These are phyloP conservation scores for Cytospora piceicola DNA, from an alignment of 2,329 filamentous ascomycete genomes.

Conservation along the genomic window DNA sequence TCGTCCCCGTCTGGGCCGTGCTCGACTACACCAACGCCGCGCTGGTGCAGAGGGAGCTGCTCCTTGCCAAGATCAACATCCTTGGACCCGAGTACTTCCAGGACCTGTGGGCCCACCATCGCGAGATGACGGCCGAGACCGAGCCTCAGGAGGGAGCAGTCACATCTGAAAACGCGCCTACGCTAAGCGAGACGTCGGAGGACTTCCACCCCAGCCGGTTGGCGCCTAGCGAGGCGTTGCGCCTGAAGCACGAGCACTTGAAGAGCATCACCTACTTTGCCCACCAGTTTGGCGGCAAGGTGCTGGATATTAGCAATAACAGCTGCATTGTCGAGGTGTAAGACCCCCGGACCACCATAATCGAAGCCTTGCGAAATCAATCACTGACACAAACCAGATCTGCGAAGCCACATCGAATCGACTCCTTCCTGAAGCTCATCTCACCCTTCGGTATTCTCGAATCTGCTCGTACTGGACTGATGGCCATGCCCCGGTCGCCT, in stretches of 20 bases:
- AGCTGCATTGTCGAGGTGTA: slow-evolving; percentile 98
- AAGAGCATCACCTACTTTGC: slow-evolving; percentile 95
- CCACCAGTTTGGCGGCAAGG: slow-evolving; percentile 97
- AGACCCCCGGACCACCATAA: slow-evolving; percentile 44
- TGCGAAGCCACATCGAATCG: slow-evolving; percentile 90
- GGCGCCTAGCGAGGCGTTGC: slow-evolving; percentile 82
- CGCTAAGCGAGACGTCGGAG: slow-evolving; percentile 53
- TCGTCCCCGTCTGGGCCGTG: slow-evolving; percentile 98
- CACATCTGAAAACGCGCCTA: slow-evolving; percentile 40
- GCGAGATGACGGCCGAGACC: slow-evolving; percentile 71
- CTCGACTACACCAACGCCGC: slow-evolving; percentile 93
- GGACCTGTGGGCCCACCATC: slow-evolving; percentile 92
- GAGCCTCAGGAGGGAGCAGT: slow-evolving; percentile 37
- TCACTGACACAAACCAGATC: slow-evolving; percentile 58
- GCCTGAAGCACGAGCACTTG: slow-evolving; percentile 97
- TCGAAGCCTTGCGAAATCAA: background rate
- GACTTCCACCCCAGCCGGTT: slow-evolving; percentile 93
- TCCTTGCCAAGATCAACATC: slow-evolving; percentile 95
- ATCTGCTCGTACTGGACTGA: slow-evolving; percentile 91
- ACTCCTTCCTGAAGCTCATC: slow-evolving; percentile 97
- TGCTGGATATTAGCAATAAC: slow-evolving; percentile 95
- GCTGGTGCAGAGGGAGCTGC: slow-evolving; percentile 91
- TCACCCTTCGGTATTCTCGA: slow-evolving; percentile 94
- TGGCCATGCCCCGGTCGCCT: slow-evolving; percentile 93
- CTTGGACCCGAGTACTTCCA: slow-evolving; percentile 98